phyloP scores from a whole-genome alignment of 768 basidiomycete genomes.

The Austroboletus festivus region DNA sequence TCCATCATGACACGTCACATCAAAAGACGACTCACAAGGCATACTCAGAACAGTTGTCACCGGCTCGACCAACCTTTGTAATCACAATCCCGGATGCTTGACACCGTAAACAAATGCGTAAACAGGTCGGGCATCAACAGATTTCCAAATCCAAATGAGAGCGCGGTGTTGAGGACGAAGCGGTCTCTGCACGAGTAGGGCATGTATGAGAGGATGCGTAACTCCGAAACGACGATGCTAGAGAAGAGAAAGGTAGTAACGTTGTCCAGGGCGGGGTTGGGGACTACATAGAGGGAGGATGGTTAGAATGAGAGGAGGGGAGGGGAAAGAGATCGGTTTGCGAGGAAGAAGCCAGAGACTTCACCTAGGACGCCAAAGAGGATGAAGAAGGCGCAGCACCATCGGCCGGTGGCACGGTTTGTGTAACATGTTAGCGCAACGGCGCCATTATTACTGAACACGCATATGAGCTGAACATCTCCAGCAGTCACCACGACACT shows the following conservation, averaged over 20 bases:
- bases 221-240: constrained; percentile 65
- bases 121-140: constrained; percentile 64
- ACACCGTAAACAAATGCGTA: constrained; percentile 67
- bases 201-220: constrained; percentile 63
- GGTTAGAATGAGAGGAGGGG: not conserved
- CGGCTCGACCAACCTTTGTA: constrained; percentile 69
- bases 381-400: constrained; percentile 78
- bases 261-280: constrained; percentile 77
- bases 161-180: constrained; percentile 66
- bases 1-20: not conserved
- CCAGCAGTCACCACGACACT: not conserved
- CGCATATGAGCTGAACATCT: not conserved
- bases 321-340: constrained; percentile 41
- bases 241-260: constrained; percentile 88
- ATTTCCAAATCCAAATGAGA: constrained; percentile 70
- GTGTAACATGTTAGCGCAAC: constrained; percentile 85
- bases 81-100: constrained; percentile 44
- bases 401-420: constrained; percentile 72
- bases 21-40: constrained; percentile 56
- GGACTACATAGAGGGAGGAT: constrained; percentile 40
- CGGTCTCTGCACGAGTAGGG: constrained; percentile 61
- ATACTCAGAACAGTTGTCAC: constrained; percentile 80
- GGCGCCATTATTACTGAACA: constrained; percentile 71
- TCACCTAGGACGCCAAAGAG: constrained; percentile 80
- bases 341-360: constrained; percentile 78